Evolutionary conservation across 2,329 filamentous ascomycete species (phyloP).

Genomic region (Neurospora sp.): DNA sequence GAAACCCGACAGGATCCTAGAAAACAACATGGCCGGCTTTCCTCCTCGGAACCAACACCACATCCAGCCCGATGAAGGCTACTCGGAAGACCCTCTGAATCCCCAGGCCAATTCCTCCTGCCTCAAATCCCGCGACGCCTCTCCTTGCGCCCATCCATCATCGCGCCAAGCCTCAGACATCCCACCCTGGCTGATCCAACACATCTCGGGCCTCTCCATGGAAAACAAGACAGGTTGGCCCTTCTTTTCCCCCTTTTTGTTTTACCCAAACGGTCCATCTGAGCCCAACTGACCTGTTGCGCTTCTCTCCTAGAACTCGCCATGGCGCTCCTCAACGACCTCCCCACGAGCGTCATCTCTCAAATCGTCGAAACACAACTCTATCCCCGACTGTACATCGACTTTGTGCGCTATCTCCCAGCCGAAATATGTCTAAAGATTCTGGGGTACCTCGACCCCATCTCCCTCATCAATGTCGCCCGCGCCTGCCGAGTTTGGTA

Average conservation of each 20-base stretch:
- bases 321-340: constrained; percentile 64
- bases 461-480: constrained; percentile 70
- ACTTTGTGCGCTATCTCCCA: constrained; percentile 78
- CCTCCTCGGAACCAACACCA: constrained; percentile 11
- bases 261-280: constrained; percentile 2
- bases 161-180: constrained; percentile 33
- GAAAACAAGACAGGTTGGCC: constrained; percentile 39
- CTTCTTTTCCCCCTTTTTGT: neutral
- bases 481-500: constrained; percentile 76
- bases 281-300: neutral
- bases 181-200: constrained; percentile 38
- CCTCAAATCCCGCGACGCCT: constrained; percentile 18
- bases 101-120: constrained; percentile 21
- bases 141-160: constrained; percentile 21
- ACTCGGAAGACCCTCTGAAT: constrained; percentile 64
- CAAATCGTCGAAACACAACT: constrained; percentile 67
- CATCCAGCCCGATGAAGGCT: constrained; percentile 67
- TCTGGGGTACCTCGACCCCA: constrained; percentile 73
- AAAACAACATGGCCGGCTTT: constrained; percentile 16
- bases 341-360: constrained; percentile 71
- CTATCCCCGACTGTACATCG: constrained; percentile 79
- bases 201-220: constrained; percentile 38
- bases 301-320: constrained; percentile 54
- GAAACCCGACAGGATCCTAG: neutral
- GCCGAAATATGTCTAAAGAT: constrained; percentile 86